phyloP scores from a whole-genome alignment of 1,139 yeast species.

The Debaryomyces subglobosus region DNA sequence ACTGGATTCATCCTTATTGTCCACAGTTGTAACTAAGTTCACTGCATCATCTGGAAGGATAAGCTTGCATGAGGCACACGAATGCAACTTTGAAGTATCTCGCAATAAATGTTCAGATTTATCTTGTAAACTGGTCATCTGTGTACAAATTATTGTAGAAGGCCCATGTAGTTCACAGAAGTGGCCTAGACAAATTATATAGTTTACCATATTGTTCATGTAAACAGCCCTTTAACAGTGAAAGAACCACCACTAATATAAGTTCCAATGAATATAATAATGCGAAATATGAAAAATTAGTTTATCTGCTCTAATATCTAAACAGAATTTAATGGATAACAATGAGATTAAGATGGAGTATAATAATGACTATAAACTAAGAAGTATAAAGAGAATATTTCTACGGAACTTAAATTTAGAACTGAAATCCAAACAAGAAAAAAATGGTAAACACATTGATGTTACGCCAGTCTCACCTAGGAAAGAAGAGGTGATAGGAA shows the following conservation, averaged over 20 bases:
- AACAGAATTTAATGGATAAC: background rate
- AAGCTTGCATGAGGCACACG: slow-evolving; percentile 63
- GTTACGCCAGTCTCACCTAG: background rate
- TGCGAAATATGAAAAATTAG: slow-evolving; percentile 4
- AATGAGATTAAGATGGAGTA: slow-evolving; percentile 11
- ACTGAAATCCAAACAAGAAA: background rate
- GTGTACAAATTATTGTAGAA: slow-evolving; percentile 73
- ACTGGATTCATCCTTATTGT: slow-evolving; percentile 18
- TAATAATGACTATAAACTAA: slow-evolving; percentile 12
- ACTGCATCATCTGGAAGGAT: slow-evolving; percentile 45
- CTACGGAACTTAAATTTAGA: slow-evolving; percentile 20
- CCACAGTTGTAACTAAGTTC: slow-evolving; percentile 28
- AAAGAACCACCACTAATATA: background rate
- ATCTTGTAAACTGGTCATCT: slow-evolving; percentile 24
- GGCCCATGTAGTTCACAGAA: slow-evolving; percentile 92
- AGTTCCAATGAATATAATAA: background rate
- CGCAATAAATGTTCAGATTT: slow-evolving; percentile 21
- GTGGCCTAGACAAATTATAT: slow-evolving; percentile 66
- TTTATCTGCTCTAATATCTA: background rate
- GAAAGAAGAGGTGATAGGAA: background rate
- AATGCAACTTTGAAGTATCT: slow-evolving; percentile 40
- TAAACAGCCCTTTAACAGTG: background rate
- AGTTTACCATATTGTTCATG: slow-evolving; percentile 23
- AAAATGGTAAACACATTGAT: background rate
- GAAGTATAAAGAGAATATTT: slow-evolving; percentile 19